These are phyloP conservation scores for Rhexocercosporidium sp. DNA, from an alignment of 2,329 filamentous ascomycete species.

Conservation along the genomic window DNA sequence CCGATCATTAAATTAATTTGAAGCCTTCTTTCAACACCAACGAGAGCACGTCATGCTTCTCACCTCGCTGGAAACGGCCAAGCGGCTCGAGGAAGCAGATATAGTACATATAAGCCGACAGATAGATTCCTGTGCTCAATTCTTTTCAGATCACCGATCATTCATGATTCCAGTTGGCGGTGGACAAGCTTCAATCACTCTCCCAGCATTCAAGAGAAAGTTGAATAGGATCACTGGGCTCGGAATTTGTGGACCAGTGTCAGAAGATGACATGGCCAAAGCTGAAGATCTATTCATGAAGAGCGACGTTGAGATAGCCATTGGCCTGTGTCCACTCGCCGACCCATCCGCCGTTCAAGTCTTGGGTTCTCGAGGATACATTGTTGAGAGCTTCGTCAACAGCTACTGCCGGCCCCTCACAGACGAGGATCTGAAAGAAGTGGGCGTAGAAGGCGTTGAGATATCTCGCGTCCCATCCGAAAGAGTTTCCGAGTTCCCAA, in stretches of 20 bases:
- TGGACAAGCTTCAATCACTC: conserved; percentile 3
- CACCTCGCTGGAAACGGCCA: conserved; percentile 9
- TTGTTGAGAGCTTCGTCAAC: conserved; percentile 6
- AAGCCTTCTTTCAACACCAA: background rate
- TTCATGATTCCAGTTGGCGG: background rate
- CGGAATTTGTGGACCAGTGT: background rate
- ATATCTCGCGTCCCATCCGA: background rate
- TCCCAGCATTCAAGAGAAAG: background rate
- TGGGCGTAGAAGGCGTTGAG: background rate
- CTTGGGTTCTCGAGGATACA: conserved; percentile 13
- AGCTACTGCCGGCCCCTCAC: conserved; percentile 7
- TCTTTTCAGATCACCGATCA: conserved; percentile 16
- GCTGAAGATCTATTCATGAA: conserved; percentile 7
- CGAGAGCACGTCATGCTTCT: conserved; percentile 12
- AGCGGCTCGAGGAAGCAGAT: conserved; percentile 18
- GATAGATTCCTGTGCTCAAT: conserved; percentile 7
- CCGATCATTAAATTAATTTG: no score
- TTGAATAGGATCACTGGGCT: conserved; percentile 6
- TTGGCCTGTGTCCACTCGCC: conserved; percentile 5
- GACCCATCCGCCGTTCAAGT: conserved; percentile 1
- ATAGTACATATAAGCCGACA: conserved; percentile 12
- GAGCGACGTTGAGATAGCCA: background rate
- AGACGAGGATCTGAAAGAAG: background rate
- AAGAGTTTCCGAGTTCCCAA: background rate
- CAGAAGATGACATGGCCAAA: background rate